Evolutionary conservation across 495 filamentous ascomycete species (phyloP).

Genomic region (Trichoderma asperelloides): DNA sequence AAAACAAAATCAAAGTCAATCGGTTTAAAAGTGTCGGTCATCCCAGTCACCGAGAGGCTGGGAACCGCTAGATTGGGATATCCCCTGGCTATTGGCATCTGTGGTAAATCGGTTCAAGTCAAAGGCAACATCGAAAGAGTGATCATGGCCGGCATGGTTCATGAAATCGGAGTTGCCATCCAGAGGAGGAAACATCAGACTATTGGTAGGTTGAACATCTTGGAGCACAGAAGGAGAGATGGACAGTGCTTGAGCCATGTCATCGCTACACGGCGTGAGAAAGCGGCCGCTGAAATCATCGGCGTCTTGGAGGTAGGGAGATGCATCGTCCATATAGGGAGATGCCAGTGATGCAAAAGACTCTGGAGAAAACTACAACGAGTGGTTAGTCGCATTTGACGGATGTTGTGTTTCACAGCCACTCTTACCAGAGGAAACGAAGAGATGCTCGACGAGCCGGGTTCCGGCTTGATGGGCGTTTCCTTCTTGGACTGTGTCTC

Average conservation of each 20-base stretch:
- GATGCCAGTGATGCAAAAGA: constrained; percentile 6
- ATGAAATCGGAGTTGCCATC: constrained; percentile 5
- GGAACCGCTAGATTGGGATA: neutral
- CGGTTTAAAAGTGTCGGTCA: neutral
- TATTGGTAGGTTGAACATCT: neutral
- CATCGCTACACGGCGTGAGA: constrained; percentile 37
- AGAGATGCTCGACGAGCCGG: constrained; percentile 8
- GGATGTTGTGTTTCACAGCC: neutral
- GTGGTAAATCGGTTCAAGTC: neutral
- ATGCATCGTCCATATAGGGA: constrained; percentile 15
- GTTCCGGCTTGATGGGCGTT: constrained; percentile 20
- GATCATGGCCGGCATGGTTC: neutral
- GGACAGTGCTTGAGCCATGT: constrained; percentile 19
- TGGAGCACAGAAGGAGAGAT: constrained; percentile 16
- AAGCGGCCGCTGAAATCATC: constrained; percentile 17
- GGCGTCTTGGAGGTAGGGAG: constrained; percentile 9
- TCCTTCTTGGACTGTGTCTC: constrained; percentile 25
- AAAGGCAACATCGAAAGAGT: constrained; percentile 7
- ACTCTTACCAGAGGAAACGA: constrained; percentile 27
- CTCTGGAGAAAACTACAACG: neutral
- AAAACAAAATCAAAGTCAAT: neutral
- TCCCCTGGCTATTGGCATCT: neutral
- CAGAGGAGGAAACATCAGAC: neutral
- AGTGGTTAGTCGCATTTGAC: neutral
- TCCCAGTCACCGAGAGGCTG: constrained; percentile 7